phyloP scores from a whole-genome alignment of 1,284 basidiomycete genomes.

The Schizopora paradoxa region DNA sequence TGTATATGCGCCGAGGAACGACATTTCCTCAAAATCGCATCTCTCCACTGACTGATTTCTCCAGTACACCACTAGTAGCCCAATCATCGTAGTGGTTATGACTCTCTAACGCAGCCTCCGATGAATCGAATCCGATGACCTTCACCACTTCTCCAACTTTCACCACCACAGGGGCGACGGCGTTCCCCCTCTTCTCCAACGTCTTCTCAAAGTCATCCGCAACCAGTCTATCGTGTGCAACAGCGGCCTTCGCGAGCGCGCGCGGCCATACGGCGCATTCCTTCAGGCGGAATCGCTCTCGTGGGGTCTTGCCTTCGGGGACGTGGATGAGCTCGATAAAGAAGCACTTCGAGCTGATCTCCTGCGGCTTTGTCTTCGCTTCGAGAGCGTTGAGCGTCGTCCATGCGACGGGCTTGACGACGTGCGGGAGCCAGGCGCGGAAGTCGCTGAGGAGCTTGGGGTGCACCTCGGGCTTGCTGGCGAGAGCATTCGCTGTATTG shows the following conservation, averaged over 20 bases:
- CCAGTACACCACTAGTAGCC: too few species aligned
- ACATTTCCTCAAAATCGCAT: too few species aligned
- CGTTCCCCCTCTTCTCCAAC: slow-evolving; percentile 2
- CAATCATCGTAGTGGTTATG: slow-evolving; percentile 1
- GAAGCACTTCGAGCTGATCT: not conserved
- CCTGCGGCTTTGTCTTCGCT: slow-evolving; percentile 1
- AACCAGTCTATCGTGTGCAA: not conserved
- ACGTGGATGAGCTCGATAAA: slow-evolving; percentile 4
- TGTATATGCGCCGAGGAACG: too few species aligned
- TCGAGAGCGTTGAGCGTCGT: slow-evolving; percentile 1
- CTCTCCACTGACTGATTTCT: too few species aligned
- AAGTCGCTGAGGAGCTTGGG: slow-evolving; percentile 1
- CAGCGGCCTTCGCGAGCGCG: not conserved
- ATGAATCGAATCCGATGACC: slow-evolving; percentile 3
- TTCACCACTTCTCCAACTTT: slow-evolving; percentile 1
- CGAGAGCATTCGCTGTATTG: slow-evolving; percentile 1
- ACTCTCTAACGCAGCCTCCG: not conserved
- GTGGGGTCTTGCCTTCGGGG: not conserved
- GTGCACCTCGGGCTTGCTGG: not conserved
- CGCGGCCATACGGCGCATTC: slow-evolving; percentile 1
- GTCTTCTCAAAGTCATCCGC: slow-evolving; percentile 5
- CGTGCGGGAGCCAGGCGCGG: slow-evolving; percentile 1
- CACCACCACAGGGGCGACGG: not conserved
- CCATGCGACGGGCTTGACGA: slow-evolving; percentile 1
- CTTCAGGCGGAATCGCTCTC: not conserved